phyloP scores from a whole-genome alignment of 208 protist species.

The Crithidia fasciculata region DNA sequence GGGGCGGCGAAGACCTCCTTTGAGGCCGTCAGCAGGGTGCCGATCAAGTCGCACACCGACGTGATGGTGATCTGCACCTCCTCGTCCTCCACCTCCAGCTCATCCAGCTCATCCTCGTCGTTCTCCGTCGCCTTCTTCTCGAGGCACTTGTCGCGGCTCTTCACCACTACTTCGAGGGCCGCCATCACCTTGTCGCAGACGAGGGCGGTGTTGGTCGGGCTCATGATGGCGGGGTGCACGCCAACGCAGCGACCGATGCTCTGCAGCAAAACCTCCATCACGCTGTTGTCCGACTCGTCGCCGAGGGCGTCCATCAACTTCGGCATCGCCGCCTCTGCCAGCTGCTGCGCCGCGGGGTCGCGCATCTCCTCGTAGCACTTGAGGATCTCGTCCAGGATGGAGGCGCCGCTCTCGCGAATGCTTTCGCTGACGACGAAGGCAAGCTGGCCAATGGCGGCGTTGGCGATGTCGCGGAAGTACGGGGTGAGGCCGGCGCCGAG shows the following conservation, averaged over 20 bases:
- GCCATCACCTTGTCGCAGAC: slow-evolving; percentile 78
- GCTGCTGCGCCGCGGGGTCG: slow-evolving; percentile 41
- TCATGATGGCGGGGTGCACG: slow-evolving; percentile 59
- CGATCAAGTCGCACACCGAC: slow-evolving; percentile 64
- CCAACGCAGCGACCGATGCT: slow-evolving; percentile 71
- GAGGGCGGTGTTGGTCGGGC: slow-evolving; percentile 45
- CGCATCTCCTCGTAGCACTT: slow-evolving; percentile 51
- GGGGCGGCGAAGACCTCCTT: slow-evolving; percentile 71
- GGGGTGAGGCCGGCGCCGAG: slow-evolving; percentile 52
- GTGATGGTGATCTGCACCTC: slow-evolving; percentile 70
- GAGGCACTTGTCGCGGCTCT: slow-evolving; percentile 55
- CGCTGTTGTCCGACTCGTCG: slow-evolving; percentile 67
- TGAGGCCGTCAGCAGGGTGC: slow-evolving; percentile 67
- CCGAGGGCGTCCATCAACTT: slow-evolving; percentile 64
- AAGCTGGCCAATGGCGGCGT: slow-evolving; percentile 65
- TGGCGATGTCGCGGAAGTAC: slow-evolving; percentile 74
- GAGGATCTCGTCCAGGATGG: slow-evolving; percentile 77
- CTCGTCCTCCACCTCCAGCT: slow-evolving; percentile 73
- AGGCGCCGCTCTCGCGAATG: slow-evolving; percentile 75
- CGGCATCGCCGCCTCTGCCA: slow-evolving; percentile 54
- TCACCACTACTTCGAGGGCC: slow-evolving; percentile 57
- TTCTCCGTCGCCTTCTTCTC: slow-evolving; percentile 63
- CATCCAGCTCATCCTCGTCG: slow-evolving; percentile 89
- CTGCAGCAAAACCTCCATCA: slow-evolving; percentile 68
- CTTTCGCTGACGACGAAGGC: slow-evolving; percentile 60